Conservation (phyloP, 2,329 filamentous ascomycete species). For the Fusarium annulatum region DNA sequence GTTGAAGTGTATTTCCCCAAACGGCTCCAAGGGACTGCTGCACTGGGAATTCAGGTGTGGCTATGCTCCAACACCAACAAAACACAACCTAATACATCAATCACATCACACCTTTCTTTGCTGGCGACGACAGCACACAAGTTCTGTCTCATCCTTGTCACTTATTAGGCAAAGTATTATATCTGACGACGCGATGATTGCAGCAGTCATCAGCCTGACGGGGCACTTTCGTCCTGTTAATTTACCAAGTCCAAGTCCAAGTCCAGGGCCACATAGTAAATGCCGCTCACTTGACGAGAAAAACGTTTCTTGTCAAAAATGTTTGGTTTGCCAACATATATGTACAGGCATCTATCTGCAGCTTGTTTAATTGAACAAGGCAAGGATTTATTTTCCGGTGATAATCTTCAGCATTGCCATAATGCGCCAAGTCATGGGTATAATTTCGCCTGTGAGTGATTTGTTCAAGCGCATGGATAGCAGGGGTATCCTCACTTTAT, state of each 20-base stretch:
- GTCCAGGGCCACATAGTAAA: background rate
- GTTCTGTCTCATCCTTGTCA: background rate
- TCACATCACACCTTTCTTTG: background rate
- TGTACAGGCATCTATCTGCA: background rate
- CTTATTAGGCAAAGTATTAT: background rate
- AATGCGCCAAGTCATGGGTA: background rate
- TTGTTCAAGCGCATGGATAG: conserved; percentile 8
- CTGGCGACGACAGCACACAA: background rate
- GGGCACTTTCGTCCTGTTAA: background rate
- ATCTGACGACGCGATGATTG: background rate
- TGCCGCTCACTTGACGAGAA: background rate
- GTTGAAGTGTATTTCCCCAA: background rate
- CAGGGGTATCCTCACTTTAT: conserved; percentile 26
- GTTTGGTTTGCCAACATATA: background rate
- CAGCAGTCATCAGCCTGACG: background rate
- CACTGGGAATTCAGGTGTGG: background rate
- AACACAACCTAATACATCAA: background rate
- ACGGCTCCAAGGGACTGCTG: background rate
- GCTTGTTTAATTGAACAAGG: background rate
- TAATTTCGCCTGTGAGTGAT: conserved; percentile 16
- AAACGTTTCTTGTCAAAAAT: conserved; percentile 1
- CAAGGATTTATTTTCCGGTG: conserved; percentile 4
- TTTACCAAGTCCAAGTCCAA: background rate
- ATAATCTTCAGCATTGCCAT: background rate
- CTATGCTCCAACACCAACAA: background rate